Evolutionary conservation across 75 land plant species (phyloP).

Genomic region (Selaginella tamariscina): DNA sequence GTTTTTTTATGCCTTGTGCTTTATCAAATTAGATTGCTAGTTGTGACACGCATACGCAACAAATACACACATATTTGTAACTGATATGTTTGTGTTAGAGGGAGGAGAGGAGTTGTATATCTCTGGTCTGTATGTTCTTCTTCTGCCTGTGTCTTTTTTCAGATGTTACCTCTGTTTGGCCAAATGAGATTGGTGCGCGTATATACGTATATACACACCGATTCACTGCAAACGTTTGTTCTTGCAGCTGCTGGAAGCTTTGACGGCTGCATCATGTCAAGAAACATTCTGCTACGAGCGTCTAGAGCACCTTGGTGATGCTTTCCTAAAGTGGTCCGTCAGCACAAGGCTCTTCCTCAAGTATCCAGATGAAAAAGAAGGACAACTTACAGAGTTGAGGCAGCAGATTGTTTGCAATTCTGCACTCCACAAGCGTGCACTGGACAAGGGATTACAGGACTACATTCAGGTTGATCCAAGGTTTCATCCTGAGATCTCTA

Average conservation of each 20-base stretch:
- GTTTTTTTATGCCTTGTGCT: neutral
- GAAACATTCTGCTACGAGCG: constrained; percentile 98
- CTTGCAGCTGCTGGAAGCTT: constrained; percentile 82
- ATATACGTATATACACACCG: too few species aligned
- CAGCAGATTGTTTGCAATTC: constrained; percentile 97
- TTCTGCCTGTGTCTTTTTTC: too few species aligned
- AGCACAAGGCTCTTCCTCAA: constrained; percentile 85
- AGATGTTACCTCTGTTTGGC: too few species aligned
- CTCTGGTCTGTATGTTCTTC: too few species aligned
- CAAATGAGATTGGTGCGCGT: too few species aligned
- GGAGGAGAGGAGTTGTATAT: too few species aligned
- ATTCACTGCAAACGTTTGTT: constrained; percentile 6
- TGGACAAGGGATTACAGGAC: constrained; percentile 73
- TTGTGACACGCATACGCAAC: too few species aligned
- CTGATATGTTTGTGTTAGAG: too few species aligned
- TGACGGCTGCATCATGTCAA: constrained; percentile 99
- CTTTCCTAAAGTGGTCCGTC: constrained; percentile 97
- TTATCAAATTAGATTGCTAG: neutral
- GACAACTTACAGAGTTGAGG: constrained; percentile 95
- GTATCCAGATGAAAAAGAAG: constrained; percentile 92
- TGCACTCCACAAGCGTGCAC: constrained; percentile 77
- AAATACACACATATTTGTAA: too few species aligned
- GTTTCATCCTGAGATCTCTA: constrained; percentile 89
- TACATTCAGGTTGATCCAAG: constrained; percentile 97
- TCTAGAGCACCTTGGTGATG: constrained; percentile 95